Evolutionary conservation across 2,329 filamentous ascomycete genomes (phyloP), one percentile per base, ranked within the genome.

Genomic region (Shiraia bambusicola): DNA sequence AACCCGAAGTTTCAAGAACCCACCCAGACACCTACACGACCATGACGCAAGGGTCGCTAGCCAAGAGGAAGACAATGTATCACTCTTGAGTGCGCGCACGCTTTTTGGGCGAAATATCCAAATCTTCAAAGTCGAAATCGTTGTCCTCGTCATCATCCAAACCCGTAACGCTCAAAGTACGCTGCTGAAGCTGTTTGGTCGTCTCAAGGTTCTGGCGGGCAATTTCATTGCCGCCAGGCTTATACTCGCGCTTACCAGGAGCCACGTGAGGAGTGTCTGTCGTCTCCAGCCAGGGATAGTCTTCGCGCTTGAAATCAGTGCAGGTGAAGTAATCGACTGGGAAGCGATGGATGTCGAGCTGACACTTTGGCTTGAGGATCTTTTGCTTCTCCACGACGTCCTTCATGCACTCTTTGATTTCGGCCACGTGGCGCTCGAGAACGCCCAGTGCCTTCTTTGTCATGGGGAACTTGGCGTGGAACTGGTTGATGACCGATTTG

Each of bases 311-410:
- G 30, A 78, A 62, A 9, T 66, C 59, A 10, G 61, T 63, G 51
- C 73, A 76, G 1, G 75, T 76, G 35, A 78, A 59, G 53, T 76
- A 74, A 3, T 58, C 37, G 24, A 76, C 63, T 0, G 61, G 61
- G 24, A 61, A 66, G 17, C 61, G 48, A 2, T 59, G 52, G 6
- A 65, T 45, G 38, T 75, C 70, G 13, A 74, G 60, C 40, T 69
- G 66, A 27, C 67, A 69, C 15, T 65, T 56, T 19, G 67, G 69
- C 15, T 63, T 53, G 42, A 76, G 55, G 30, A 78, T 66, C 17
- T 63, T 57, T 9, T 40, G 36, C 36, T 65, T 61, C 4, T 54
- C 51, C 2, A 76, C 64, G 12, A 67, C 59, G 14, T 62, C 54
- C 55, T 72, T 73, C 29, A 77, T 60, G 15, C 62, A 59, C 17